phyloP scores from a whole-genome alignment of 1,139 yeast genomes.

The Geotrichum citri-aurantii region DNA sequence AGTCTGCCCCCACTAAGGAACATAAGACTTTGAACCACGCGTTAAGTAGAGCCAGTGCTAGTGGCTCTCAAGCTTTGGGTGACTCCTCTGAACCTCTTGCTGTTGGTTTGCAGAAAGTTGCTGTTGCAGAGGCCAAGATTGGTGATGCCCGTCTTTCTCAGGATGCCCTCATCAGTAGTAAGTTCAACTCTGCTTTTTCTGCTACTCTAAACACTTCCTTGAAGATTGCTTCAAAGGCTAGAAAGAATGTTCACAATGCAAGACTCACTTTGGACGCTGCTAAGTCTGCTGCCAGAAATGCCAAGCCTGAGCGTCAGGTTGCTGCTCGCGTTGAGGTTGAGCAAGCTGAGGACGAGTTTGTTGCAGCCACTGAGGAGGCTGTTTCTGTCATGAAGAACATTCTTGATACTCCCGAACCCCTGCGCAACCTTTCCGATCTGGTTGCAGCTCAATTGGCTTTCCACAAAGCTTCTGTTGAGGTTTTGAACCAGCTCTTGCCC shows the following conservation, averaged over 20 bases:
- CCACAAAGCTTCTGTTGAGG: slow-evolving; percentile 70
- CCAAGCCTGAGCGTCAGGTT: slow-evolving; percentile 70
- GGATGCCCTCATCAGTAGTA: slow-evolving; percentile 63
- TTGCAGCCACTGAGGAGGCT: slow-evolving; percentile 86
- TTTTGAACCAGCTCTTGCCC: slow-evolving; percentile 60
- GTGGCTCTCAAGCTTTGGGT: slow-evolving; percentile 43
- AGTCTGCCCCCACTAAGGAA: slow-evolving; percentile 43
- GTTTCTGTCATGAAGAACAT: slow-evolving; percentile 79
- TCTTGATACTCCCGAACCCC: slow-evolving; percentile 65
- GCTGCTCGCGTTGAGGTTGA: slow-evolving; percentile 74
- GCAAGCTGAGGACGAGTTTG: slow-evolving; percentile 84
- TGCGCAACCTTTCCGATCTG: slow-evolving; percentile 63
- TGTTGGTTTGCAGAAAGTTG: slow-evolving; percentile 46
- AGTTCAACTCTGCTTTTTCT: slow-evolving; percentile 64
- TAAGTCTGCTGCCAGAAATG: slow-evolving; percentile 59
- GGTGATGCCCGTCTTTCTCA: slow-evolving; percentile 84
- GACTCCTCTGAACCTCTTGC: slow-evolving; percentile 41
- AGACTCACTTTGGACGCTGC: slow-evolving; percentile 78
- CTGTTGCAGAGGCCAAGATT: slow-evolving; percentile 56
- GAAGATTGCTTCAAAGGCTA: slow-evolving; percentile 62
- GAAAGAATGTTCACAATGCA: slow-evolving; percentile 72
- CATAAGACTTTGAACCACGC: slow-evolving; percentile 82
- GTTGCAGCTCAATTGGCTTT: slow-evolving; percentile 77
- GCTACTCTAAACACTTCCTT: slow-evolving; percentile 61
- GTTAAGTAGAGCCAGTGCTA: slow-evolving; percentile 66